Evolutionary conservation across 1,139 yeast species (phyloP), one percentile per base, ranked within the genome.

Genomic region (Geotrichum candidum): DNA sequence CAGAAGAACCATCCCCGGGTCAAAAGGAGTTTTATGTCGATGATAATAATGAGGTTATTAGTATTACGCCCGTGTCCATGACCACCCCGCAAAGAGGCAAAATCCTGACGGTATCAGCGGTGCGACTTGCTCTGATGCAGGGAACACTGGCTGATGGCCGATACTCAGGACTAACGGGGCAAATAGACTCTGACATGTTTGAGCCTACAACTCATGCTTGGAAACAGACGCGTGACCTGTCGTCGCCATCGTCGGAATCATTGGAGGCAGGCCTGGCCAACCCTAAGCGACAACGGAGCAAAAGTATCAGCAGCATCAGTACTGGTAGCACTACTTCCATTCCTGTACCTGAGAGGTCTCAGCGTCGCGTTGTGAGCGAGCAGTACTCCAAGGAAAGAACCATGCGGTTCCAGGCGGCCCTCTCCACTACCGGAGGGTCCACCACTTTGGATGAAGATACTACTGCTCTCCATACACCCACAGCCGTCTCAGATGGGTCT

Each of bases 41-140:
- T 25, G 38, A 38, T 22, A 56, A 35, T 51, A 55, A 55, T 11
- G 59, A 56, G 5, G 11, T 35, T 50, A 38, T 56, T 11, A 56
- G 59, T 31, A 56, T 56, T 4, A 56, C 59, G 10, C 59, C 59
- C 9, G 23, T 56, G 5, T 56, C 59, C 18, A 48, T 54, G 22
- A 13, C 10, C 10, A 18, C 41, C 22, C 51, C 52, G 2, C 18
- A n/a, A 5, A 13, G 25, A 4, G 46, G 33, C 2, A 25, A 46
- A 31, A 18, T n/a, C 18, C 10, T 38, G 18, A 22, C n/a, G 13
- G 25, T 45, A 3, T 18, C 58, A 22, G 46, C 58, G 3, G 41
- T 38, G 18, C n/a, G n/a, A 6, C n/a, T 38, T 5, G 45, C n/a
- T 38, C n/a, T 38, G 6, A 13, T n/a, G 18, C n/a, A 38, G 18